Percentiles rank a stretch among this genome's conserved stretches.
These are phyloP conservation scores for Apiotrichum mycotoxinovorans DNA, from an alignment of 1,284 basidiomycete genomes.

Conservation along the genomic window DNA sequence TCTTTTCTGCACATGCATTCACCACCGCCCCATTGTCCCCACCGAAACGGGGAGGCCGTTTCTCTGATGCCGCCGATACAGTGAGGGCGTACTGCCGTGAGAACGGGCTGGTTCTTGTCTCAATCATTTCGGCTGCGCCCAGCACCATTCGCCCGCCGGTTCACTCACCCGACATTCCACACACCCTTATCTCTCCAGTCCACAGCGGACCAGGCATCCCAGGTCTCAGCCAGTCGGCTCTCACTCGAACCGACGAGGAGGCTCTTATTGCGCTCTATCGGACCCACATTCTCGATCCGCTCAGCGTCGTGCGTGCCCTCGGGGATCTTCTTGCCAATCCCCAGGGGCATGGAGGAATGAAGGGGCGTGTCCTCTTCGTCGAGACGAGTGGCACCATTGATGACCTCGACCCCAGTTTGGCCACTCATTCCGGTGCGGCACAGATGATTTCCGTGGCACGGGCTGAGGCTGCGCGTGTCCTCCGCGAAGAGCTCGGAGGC, in stretches of 20 bases:
- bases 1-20: slow-evolving; percentile 7
- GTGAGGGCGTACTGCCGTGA: slow-evolving; percentile 42
- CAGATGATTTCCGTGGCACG: slow-evolving; percentile 30
- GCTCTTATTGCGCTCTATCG: slow-evolving; percentile 35
- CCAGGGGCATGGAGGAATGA: slow-evolving; percentile 6
- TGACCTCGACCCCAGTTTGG: slow-evolving; percentile 5
- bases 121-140: slow-evolving; percentile 31
- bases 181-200: slow-evolving; percentile 2
- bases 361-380: slow-evolving; percentile 38
- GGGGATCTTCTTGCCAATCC: slow-evolving; percentile 31
- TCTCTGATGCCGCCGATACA: slow-evolving; percentile 41
- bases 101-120: slow-evolving; percentile 31
- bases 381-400: slow-evolving; percentile 32
- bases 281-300: slow-evolving; percentile 37
- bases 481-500: slow-evolving; percentile 28
- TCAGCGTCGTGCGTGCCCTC: slow-evolving; percentile 36
- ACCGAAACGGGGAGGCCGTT: slow-evolving; percentile 21
- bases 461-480: slow-evolving; percentile 26
- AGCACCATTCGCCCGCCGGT: background rate
- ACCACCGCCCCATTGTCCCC: slow-evolving; percentile 15
- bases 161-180: background rate
- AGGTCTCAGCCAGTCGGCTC: slow-evolving; percentile 12
- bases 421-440: slow-evolving; percentile 13
- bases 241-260: slow-evolving; percentile 31
- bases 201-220: slow-evolving; percentile 2